A percentile compares a stretch with the other conserved stretches of the same genome.
These are phyloP conservation scores for Kodamaea ohmeri DNA, from an alignment of 1,139 yeast genomes.

Conservation along the genomic window DNA sequence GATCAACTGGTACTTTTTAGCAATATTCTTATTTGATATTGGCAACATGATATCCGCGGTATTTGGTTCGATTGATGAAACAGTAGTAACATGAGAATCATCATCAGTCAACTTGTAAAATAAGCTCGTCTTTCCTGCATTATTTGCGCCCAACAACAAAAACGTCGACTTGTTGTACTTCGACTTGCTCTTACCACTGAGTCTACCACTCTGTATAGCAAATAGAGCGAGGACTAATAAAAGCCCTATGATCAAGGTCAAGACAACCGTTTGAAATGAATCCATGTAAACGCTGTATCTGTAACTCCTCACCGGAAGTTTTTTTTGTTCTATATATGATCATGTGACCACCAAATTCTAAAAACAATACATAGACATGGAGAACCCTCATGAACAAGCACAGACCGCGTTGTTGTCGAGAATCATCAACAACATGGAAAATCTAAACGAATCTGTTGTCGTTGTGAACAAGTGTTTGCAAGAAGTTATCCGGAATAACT, in stretches of 20 bases:
- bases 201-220: slow-evolving; percentile 14
- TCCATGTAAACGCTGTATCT: slow-evolving; percentile 18
- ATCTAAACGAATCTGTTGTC: slow-evolving; percentile 67
- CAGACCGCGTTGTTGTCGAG: slow-evolving; percentile 78
- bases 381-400: slow-evolving; percentile 86
- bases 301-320: neutral
- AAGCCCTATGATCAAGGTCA: slow-evolving; percentile 21
- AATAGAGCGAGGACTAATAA: slow-evolving; percentile 18
- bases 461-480: slow-evolving; percentile 60
- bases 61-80: slow-evolving; percentile 46
- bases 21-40: slow-evolving; percentile 31
- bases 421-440: slow-evolving; percentile 71
- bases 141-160: slow-evolving; percentile 68
- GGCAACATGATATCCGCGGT: slow-evolving; percentile 32
- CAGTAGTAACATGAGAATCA: slow-evolving; percentile 28
- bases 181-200: slow-evolving; percentile 19
- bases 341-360: slow-evolving; percentile 2
- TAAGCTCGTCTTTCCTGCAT: slow-evolving; percentile 74
- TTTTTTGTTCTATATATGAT: neutral
- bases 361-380: slow-evolving; percentile 44
- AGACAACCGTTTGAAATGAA: slow-evolving; percentile 18
- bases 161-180: slow-evolving; percentile 49
- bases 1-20: slow-evolving; percentile 46
- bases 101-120: slow-evolving; percentile 34
- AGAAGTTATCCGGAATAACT: slow-evolving; percentile 63